A percentile compares a stretch with the other conserved stretches of the same genome.
phyloP scores from a whole-genome alignment of 371 early-diverging fungal genomes.

The Apophysomyces trapeziformis region DNA sequence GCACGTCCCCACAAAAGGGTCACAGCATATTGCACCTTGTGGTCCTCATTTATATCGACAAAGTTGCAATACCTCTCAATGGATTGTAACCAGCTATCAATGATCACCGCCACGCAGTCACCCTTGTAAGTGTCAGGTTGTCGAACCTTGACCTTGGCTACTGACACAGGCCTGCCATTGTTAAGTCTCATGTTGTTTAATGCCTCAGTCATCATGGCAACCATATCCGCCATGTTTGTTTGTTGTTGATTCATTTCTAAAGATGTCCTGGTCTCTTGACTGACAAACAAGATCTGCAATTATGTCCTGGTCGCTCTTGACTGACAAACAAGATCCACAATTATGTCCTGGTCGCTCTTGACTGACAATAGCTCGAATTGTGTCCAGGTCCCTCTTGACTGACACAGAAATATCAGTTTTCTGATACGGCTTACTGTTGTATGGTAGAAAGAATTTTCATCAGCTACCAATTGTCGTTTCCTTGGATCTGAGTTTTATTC shows the following conservation, averaged over 20 bases:
- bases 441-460: neutral
- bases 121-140: neutral
- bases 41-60: neutral
- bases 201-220: neutral
- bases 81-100: neutral
- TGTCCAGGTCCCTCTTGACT: neutral
- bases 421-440: neutral
- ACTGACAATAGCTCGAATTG: neutral
- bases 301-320: too few relatives aligned
- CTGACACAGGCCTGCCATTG: neutral
- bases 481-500: neutral
- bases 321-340: neutral
- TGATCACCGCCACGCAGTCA: neutral
- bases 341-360: neutral
- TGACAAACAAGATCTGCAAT: too few relatives aligned
- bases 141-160: neutral
- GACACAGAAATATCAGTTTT: neutral
- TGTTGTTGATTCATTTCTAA: neutral
- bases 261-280: neutral
- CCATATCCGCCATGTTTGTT: neutral
- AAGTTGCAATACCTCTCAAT: neutral
- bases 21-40: neutral
- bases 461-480: neutral
- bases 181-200: neutral
- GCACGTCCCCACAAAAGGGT: conserved; percentile 4